A percentile compares a stretch with the other conserved stretches of the same genome.
phyloP scores from a whole-genome alignment of 306 rosid species.

The Prunus armeniaca region DNA sequence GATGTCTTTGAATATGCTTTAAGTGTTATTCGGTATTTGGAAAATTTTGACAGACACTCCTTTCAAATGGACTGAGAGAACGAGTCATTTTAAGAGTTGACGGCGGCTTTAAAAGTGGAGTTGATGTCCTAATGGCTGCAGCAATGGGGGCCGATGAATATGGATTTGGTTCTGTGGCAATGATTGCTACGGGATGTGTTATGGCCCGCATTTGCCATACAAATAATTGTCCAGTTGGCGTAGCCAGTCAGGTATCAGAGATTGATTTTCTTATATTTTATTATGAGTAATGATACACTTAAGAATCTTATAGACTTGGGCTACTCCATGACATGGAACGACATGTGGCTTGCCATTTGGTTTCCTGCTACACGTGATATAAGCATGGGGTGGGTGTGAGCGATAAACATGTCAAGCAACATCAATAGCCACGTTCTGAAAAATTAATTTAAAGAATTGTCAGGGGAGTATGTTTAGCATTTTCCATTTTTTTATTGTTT shows the following conservation, averaged over 20 bases:
- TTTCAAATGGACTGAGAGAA: conserved; percentile 91
- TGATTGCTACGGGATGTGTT: conserved; percentile 96
- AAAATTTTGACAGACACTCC: conserved; percentile 59
- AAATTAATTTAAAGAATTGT: background rate
- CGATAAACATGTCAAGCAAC: conserved; percentile 4
- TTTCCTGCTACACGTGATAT: background rate
- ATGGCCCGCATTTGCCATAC: conserved; percentile 99
- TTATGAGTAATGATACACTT: background rate
- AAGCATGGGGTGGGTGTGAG: background rate
- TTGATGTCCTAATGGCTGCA: conserved; percentile 95
- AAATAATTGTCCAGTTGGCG: conserved; percentile 97
- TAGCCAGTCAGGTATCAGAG: conserved; percentile 86
- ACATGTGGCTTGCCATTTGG: conserved; percentile 11
- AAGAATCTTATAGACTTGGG: background rate
- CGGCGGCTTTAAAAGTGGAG: conserved; percentile 98
- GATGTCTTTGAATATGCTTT: conserved; percentile 10
- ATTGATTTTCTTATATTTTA: conserved; percentile 13
- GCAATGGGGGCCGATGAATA: conserved; percentile 96
- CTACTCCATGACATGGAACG: conserved; percentile 2
- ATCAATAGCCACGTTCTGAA: background rate
- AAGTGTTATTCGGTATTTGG: conserved; percentile 24
- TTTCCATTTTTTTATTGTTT: conserved; percentile 7
- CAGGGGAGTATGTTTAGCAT: background rate
- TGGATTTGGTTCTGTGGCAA: conserved; percentile 96
- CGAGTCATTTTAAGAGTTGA: conserved; percentile 97